Evolutionary conservation across 208 protist species (phyloP).

Genomic region (Leishmania tarentolae): DNA sequence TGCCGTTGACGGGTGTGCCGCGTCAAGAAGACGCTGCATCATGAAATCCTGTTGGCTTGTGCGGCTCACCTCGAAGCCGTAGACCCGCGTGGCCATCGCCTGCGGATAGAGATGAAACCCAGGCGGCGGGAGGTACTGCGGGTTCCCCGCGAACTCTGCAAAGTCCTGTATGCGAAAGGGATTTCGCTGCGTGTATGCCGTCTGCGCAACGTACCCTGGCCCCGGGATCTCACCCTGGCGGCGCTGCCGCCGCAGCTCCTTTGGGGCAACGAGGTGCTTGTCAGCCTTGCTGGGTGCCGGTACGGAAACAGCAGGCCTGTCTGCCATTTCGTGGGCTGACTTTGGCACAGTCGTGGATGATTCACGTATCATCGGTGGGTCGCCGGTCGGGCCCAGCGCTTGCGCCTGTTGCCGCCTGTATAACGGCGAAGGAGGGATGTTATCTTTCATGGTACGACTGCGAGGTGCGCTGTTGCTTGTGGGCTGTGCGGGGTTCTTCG

Average conservation of each 20-base stretch:
- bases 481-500: not conserved
- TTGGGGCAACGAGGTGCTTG: conserved; percentile 5
- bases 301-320: not conserved
- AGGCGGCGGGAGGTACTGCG: conserved; percentile 45
- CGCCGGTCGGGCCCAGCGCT: conserved; percentile 2
- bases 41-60: conserved; percentile 49
- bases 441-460: conserved; percentile 2
- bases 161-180: conserved; percentile 77
- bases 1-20: conserved; percentile 22
- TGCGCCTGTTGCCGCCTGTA: conserved; percentile 20
- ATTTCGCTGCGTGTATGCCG: conserved; percentile 69
- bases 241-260: conserved; percentile 18
- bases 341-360: not conserved
- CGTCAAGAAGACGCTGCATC: conserved; percentile 41
- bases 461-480: not conserved
- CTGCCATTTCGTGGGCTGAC: not conserved
- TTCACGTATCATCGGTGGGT: not conserved
- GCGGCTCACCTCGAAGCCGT: conserved; percentile 34
- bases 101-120: conserved; percentile 38
- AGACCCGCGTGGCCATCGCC: conserved; percentile 24
- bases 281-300: not conserved
- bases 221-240: conserved; percentile 20
- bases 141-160: conserved; percentile 59
- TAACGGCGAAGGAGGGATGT: not conserved
- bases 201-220: conserved; percentile 53